Conservation (phyloP, 192 early-diverging fungal species). For the Coemansia sp. region DNA sequence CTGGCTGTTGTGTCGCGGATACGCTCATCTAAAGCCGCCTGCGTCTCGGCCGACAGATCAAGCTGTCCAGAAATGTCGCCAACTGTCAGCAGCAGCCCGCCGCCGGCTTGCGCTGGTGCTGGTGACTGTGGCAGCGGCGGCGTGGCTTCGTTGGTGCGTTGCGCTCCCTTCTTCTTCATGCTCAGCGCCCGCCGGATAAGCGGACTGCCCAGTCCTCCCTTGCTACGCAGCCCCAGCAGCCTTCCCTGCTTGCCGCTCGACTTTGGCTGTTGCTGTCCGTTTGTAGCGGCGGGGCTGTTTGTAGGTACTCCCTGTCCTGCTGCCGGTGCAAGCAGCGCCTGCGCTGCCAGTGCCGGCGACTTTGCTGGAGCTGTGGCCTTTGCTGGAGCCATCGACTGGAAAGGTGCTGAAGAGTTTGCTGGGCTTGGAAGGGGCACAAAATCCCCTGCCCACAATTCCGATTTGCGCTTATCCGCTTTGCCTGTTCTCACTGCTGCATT, state of each 20-base stretch:
- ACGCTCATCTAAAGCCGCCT: conserved; percentile 25
- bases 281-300: conserved; percentile 2
- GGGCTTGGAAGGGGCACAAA: conserved; percentile 27
- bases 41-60: conserved; percentile 20
- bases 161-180: conserved; percentile 28
- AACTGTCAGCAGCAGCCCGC: conserved; percentile 4
- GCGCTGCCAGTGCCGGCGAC: conserved; percentile 5
- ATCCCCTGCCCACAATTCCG: conserved; percentile 8
- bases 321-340: background rate
- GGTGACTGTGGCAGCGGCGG: conserved; percentile 6
- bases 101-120: background rate
- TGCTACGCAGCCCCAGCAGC: conserved; percentile 24
- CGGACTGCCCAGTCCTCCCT: conserved; percentile 27
- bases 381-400: background rate
- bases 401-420: background rate
- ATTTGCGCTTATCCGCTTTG: conserved; percentile 15
- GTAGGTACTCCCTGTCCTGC: background rate
- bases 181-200: conserved; percentile 42
- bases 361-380: background rate
- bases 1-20: conserved; percentile 5
- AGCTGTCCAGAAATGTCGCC: conserved; percentile 2
- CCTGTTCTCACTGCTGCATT: background rate
- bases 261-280: conserved; percentile 1
- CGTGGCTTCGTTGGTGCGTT: background rate
- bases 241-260: conserved; percentile 7